Conservation (phyloP, 164 flowering plant species). For the Tinospora cordifolia region DNA sequence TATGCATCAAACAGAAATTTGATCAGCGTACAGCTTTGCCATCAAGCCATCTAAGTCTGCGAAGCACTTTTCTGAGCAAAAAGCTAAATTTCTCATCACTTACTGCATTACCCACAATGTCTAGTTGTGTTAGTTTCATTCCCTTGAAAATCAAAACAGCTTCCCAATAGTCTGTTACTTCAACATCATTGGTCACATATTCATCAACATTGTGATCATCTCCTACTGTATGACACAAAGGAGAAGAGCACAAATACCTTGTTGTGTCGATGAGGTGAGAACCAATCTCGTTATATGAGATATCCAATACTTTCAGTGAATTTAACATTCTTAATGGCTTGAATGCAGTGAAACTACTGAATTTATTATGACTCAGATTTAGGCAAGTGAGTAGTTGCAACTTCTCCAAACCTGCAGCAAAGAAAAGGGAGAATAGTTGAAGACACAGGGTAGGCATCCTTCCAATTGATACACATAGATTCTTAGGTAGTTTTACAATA, state of each 20-base stretch:
- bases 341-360: constrained; percentile 62
- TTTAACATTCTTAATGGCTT: constrained; percentile 57
- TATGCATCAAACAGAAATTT: not conserved
- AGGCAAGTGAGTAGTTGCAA: constrained; percentile 69
- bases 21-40: constrained; percentile 31
- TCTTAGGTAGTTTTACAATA: not conserved
- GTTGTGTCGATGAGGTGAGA: constrained; percentile 64
- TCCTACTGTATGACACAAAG: constrained; percentile 44
- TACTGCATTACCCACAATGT: constrained; percentile 53
- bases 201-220: constrained; percentile 27
- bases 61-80: constrained; percentile 42
- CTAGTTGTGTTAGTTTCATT: constrained; percentile 54
- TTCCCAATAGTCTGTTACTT: constrained; percentile 44
- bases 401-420: constrained; percentile 66
- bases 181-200: constrained; percentile 14
- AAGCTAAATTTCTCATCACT: constrained; percentile 37
- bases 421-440: not conserved
- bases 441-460: not conserved
- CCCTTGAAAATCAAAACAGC: constrained; percentile 46
- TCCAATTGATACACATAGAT: not conserved
- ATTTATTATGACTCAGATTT: constrained; percentile 61
- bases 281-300: constrained; percentile 80
- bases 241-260: constrained; percentile 68
- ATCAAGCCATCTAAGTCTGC: constrained; percentile 59
- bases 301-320: constrained; percentile 50